Conservation (phyloP, 75 land plant genomes). For the Sequoia sempervirens region DNA sequence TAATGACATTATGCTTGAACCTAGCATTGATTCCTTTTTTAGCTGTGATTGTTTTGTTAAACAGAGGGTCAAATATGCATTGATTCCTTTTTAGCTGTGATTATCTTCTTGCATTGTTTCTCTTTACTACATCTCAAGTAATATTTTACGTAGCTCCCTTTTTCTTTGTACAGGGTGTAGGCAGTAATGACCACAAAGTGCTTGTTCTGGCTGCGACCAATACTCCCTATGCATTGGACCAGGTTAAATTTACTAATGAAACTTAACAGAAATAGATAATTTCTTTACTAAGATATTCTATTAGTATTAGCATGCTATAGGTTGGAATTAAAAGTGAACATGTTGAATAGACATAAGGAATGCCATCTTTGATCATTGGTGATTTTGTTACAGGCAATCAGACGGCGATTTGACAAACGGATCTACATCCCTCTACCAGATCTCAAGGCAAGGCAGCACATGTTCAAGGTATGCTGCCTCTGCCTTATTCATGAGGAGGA, state of each 20-base stretch:
- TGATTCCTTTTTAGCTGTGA: background rate
- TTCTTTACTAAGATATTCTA: background rate
- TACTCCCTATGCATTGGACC: conserved; percentile 52
- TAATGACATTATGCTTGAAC: background rate
- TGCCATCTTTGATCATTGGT: background rate
- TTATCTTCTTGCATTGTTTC: background rate
- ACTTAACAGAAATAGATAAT: background rate
- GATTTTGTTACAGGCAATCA: conserved; percentile 28
- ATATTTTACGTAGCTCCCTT: background rate
- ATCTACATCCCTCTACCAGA: conserved; percentile 58
- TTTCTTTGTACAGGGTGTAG: conserved; percentile 36
- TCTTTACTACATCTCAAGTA: background rate
- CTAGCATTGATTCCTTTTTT: background rate
- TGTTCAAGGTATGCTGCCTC: conserved; percentile 39
- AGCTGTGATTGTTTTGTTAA: no score
- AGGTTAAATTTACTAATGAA: conserved; percentile 21
- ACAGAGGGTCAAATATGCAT: no score
- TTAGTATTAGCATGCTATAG: background rate
- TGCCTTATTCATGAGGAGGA: background rate
- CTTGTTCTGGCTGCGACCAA: conserved; percentile 55
- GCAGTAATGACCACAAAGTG: conserved; percentile 40
- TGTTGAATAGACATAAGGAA: background rate
- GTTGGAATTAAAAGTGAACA: background rate
- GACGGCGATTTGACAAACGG: conserved; percentile 51
- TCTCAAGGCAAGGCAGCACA: conserved; percentile 50